Percentiles rank a stretch among this genome's conserved stretches.
Evolutionary conservation across 192 early-diverging fungal species (phyloP).

Genomic region (Gaertneriomyces semiglobifer): DNA sequence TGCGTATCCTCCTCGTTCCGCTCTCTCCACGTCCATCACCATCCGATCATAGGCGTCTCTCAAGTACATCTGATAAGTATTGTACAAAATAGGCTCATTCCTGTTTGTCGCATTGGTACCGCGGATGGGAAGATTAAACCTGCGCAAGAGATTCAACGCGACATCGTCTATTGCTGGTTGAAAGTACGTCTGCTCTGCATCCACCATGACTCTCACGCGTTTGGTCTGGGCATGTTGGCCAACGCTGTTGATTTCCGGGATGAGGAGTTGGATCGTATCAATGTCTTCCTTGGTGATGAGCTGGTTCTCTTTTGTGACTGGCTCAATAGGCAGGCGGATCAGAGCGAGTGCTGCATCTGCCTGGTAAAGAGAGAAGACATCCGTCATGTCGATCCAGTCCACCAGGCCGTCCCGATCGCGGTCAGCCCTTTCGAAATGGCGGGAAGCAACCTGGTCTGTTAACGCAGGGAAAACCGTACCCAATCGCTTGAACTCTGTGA

Average conservation of each 20-base stretch:
- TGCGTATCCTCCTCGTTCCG: conserved; percentile 67
- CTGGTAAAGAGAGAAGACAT: conserved; percentile 64
- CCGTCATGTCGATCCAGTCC: conserved; percentile 66
- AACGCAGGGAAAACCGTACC: conserved; percentile 26
- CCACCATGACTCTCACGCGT: conserved; percentile 77
- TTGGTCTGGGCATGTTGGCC: conserved; percentile 57
- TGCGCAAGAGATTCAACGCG: conserved; percentile 62
- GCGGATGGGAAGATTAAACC: conserved; percentile 62
- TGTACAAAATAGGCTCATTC: conserved; percentile 70
- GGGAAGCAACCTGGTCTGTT: conserved; percentile 3
- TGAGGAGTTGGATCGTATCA: conserved; percentile 63
- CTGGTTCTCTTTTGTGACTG: conserved; percentile 10
- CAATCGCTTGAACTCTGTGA: conserved; percentile 25
- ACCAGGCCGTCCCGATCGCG: conserved; percentile 51
- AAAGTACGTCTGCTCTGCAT: conserved; percentile 93
- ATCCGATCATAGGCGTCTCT: conserved; percentile 63
- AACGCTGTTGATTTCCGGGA: conserved; percentile 66
- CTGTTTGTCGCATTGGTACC: neutral
- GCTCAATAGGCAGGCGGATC: conserved; percentile 35
- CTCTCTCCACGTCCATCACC: conserved; percentile 59
- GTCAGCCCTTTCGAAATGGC: conserved; percentile 47
- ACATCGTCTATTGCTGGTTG: conserved; percentile 89
- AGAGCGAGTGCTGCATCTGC: conserved; percentile 42
- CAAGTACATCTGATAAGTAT: conserved; percentile 97
- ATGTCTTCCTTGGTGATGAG: conserved; percentile 54